phyloP scores from a whole-genome alignment of 2,329 filamentous ascomycete genomes.

The Tympanopsis confertula region DNA sequence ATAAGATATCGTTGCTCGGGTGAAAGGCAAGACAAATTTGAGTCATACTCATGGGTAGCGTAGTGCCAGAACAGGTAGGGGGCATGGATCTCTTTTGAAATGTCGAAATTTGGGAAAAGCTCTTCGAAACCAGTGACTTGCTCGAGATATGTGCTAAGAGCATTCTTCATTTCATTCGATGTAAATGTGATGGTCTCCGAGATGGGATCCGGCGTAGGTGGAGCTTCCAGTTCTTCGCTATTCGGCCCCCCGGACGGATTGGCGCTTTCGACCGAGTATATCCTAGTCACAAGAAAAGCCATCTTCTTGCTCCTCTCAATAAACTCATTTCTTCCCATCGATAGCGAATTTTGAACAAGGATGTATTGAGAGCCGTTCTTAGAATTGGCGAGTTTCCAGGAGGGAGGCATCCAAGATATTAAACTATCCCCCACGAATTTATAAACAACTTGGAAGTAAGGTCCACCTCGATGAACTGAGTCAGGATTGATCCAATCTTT shows the following conservation, averaged over 20 bases:
- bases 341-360: not conserved
- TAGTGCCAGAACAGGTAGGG: not conserved
- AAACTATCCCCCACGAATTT: not conserved
- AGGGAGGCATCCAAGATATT: not conserved
- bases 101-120: not conserved
- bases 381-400: not conserved
- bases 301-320: not conserved
- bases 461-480: not conserved
- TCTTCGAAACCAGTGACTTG: not conserved
- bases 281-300: not conserved
- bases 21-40: not conserved
- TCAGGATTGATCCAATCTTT: not conserved
- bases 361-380: not conserved
- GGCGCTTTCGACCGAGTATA: not conserved
- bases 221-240: not conserved
- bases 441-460: not conserved
- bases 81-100: not conserved
- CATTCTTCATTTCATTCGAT: not conserved
- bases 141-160: not conserved
- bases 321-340: not conserved
- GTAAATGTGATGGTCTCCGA: not conserved
- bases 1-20: conserved; percentile 1
- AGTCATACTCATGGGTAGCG: not conserved
- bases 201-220: not conserved
- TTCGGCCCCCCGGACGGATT: no score